phyloP scores from a whole-genome alignment of 2,329 filamentous ascomycete species.

The Neocatenulostroma microsporum region DNA sequence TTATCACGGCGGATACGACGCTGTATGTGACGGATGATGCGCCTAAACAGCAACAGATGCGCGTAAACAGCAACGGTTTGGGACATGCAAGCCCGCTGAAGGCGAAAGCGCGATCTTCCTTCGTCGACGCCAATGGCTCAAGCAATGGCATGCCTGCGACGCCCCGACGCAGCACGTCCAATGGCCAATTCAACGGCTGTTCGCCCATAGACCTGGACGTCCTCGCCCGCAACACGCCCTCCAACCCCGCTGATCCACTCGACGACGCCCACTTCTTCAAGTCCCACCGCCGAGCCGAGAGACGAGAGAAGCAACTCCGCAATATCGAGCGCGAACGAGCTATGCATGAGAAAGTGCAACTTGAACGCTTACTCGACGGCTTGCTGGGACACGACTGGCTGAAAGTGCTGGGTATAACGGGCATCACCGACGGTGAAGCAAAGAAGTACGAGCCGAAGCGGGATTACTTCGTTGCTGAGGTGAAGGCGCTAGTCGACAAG shows the following conservation, averaged over 20 bases:
- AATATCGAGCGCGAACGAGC: constrained; percentile 61
- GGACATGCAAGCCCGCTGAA: constrained; percentile 6
- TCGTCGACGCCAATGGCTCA: constrained; percentile 2
- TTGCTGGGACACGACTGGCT: constrained; percentile 90
- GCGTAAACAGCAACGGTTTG: no score
- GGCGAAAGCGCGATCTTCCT: background rate
- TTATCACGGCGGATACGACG: constrained; percentile 22
- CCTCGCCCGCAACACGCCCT: constrained; percentile 23
- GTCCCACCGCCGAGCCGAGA: constrained; percentile 53
- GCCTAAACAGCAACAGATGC: constrained; percentile 4
- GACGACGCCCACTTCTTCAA: constrained; percentile 49
- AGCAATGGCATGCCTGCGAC: constrained; percentile 10
- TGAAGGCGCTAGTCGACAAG: constrained; percentile 73
- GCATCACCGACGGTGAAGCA: constrained; percentile 74
- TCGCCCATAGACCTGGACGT: constrained; percentile 15
- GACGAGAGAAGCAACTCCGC: constrained; percentile 60
- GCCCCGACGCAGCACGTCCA: constrained; percentile 10
- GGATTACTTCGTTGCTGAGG: constrained; percentile 74
- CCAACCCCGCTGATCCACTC: constrained; percentile 46
- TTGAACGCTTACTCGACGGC: constrained; percentile 66
- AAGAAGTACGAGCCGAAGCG: constrained; percentile 81
- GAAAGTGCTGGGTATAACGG: constrained; percentile 80
- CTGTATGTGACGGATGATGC: constrained; percentile 26
- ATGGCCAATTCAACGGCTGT: constrained; percentile 14
- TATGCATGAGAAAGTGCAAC: constrained; percentile 58